These are phyloP conservation scores for Pulveroboletus sp. DNA, from an alignment of 768 basidiomycete genomes.

Conservation along the genomic window DNA sequence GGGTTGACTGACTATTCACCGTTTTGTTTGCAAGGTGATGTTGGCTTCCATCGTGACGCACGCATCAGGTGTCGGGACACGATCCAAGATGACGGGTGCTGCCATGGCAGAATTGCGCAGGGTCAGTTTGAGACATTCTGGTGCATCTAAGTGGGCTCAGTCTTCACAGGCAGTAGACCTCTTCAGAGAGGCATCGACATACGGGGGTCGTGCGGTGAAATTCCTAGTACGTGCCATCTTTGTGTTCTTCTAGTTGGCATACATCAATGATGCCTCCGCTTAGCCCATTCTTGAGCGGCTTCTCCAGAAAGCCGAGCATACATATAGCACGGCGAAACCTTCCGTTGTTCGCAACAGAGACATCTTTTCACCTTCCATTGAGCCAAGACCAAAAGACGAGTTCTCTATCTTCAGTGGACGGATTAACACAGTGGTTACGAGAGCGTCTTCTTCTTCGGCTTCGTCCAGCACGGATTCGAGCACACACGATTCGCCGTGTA, in stretches of 20 bases:
- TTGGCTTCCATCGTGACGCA: conserved; percentile 75
- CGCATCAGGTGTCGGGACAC: conserved; percentile 40
- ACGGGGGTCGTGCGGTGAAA: conserved; percentile 68
- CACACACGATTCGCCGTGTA: background rate
- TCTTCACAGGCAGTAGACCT: conserved; percentile 50
- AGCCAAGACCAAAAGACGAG: conserved; percentile 57
- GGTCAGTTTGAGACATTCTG: conserved; percentile 10
- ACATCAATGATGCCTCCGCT: conserved; percentile 2
- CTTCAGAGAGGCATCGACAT: conserved; percentile 58
- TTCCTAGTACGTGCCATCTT: conserved; percentile 50
- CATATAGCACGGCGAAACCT: conserved; percentile 47
- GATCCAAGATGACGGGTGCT: conserved; percentile 66
- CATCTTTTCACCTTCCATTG: conserved; percentile 54
- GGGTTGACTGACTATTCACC: background rate
- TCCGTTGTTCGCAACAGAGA: conserved; percentile 44
- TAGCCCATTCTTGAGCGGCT: conserved; percentile 68
- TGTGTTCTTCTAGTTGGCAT: background rate
- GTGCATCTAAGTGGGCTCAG: background rate
- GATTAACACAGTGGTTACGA: conserved; percentile 60
- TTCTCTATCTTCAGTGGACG: conserved; percentile 75
- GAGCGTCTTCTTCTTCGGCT: conserved; percentile 30
- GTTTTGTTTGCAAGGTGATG: conserved; percentile 59
- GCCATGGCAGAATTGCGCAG: conserved; percentile 62
- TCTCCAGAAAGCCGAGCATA: conserved; percentile 56
- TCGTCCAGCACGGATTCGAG: conserved; percentile 5